Conservation (phyloP, 192 early-diverging fungal species). For the Gamsiella multidivaricata region DNA sequence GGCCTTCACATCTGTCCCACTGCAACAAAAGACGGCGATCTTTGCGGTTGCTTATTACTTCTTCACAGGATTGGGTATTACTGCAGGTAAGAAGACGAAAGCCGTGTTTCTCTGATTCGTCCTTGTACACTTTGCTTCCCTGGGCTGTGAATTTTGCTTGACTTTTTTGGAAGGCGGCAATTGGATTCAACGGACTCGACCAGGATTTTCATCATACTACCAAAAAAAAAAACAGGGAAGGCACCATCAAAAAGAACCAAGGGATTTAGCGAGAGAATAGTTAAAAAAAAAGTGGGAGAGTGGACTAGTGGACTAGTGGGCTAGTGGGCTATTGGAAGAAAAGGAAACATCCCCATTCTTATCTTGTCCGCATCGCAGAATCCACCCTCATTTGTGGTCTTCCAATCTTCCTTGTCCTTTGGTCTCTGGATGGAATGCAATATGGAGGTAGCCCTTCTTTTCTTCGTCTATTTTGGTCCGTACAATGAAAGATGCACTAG, state of each 20-base stretch:
- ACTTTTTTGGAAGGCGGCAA: constrained; percentile 37
- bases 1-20: constrained; percentile 66
- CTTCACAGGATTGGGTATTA: constrained; percentile 83
- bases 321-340: too few relatives aligned
- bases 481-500: too few relatives aligned
- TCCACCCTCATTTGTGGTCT: too few relatives aligned
- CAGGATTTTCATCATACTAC: too few relatives aligned
- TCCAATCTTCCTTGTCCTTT: too few relatives aligned
- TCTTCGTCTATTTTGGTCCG: too few relatives aligned
- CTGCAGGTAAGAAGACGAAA: constrained; percentile 67
- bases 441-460: too few relatives aligned
- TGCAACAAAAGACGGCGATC: constrained; percentile 74
- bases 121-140: neutral
- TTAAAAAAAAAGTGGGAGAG: neutral
- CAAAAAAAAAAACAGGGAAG: too few relatives aligned
- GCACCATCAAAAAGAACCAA: too few relatives aligned
- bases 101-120: neutral
- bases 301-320: neutral
- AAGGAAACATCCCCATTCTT: too few relatives aligned
- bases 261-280: neutral
- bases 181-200: neutral
- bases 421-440: too few relatives aligned
- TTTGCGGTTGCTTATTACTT: constrained; percentile 75
- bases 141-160: constrained; percentile 15
- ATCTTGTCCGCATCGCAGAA: too few relatives aligned